Base-by-base conservation (phyloP, 139 green algal genomes). In the Closterium sp. region DNA sequence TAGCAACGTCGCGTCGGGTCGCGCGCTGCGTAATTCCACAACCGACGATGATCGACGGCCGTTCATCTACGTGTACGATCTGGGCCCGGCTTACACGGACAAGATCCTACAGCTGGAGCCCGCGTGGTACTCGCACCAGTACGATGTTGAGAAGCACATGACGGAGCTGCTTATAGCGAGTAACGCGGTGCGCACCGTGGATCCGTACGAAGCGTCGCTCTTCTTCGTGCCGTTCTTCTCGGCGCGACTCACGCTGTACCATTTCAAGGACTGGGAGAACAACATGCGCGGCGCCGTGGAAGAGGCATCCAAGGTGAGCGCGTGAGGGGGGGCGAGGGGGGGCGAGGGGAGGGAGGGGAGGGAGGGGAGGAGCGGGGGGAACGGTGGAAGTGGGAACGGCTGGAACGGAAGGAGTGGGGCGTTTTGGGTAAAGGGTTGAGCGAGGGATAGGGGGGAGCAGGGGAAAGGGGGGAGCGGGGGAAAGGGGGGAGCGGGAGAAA, bases 51-150 rank as follows among this genome's bases (percentile, higher is more conserved):
- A 28, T 29, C n/a, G n/a, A 28, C 88, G 29, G 34, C 31, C 22
- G 31, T 91, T 91, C 88, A 31, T 91, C 24, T 91, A 91, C 88
- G 88, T 91, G 27, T 91, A 91, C 45, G 88, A 91, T 27, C 32
- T 91, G 34, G 88, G 88, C 17, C 24, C n/a, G 88, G 88, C 24
- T 34, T 85, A 24, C n/a, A 91, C 88, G 13, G 88, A 84, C 19
- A 38, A 38, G 28, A 38, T 91, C 11, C 88, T 84, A 7, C 27
- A 85, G 42, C 24, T 32, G 17, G n/a, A 91, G 88, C 88, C 88
- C 9, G 17, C 21, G 27, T 91, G 88, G 88, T 91, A 85, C 24
- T 86, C 42, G 42, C 28, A 31, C 4, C 88, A 91, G 88, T 91
- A 91, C 42, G 88, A 91, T 22, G 88, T 31, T 0, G 88, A 91